Conservation (phyloP, 2,329 filamentous ascomycete genomes). For the Pestalotiopsis sp. region DNA sequence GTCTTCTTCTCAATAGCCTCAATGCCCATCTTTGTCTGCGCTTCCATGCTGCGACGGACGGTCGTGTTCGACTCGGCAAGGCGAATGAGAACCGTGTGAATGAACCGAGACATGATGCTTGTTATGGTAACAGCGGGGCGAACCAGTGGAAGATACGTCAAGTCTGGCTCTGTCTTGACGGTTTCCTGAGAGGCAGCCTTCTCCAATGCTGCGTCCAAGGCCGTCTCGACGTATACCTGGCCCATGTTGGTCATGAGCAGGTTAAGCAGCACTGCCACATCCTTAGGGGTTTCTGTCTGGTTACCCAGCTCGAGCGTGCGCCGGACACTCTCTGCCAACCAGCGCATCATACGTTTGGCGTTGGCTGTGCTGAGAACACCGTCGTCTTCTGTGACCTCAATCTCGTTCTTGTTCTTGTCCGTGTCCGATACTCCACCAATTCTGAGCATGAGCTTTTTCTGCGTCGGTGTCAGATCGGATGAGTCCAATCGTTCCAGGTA, state of each 20-base stretch:
- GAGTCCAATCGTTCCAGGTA: constrained; percentile 90
- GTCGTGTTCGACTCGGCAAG: constrained; percentile 89
- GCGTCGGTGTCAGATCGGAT: constrained; percentile 83
- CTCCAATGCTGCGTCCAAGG: constrained; percentile 72
- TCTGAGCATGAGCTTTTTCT: constrained; percentile 87
- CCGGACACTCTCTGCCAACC: constrained; percentile 93
- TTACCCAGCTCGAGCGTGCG: constrained; percentile 89
- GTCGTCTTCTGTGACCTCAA: constrained; percentile 89
- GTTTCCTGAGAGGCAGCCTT: constrained; percentile 76
- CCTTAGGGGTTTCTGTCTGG: constrained; percentile 87
- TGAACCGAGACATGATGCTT: constrained; percentile 91
- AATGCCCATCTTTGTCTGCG: constrained; percentile 73
- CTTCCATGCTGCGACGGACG: constrained; percentile 86
- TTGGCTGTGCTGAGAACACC: constrained; percentile 80
- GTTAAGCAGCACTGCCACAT: constrained; percentile 83
- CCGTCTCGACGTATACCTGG: constrained; percentile 74
- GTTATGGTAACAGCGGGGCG: constrained; percentile 85
- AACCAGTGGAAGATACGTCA: constrained; percentile 79
- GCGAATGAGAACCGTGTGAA: constrained; percentile 86
- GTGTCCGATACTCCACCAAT: constrained; percentile 84
- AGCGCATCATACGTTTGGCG: constrained; percentile 97
- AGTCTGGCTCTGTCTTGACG: constrained; percentile 82
- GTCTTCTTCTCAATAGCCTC: constrained; percentile 85
- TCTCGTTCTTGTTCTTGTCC: constrained; percentile 77
- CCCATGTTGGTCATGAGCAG: constrained; percentile 87